Evolutionary conservation across 164 flowering plant genomes (phyloP), one percentile per base, ranked within the genome.

Genomic region (Houttuynia cordata): DNA sequence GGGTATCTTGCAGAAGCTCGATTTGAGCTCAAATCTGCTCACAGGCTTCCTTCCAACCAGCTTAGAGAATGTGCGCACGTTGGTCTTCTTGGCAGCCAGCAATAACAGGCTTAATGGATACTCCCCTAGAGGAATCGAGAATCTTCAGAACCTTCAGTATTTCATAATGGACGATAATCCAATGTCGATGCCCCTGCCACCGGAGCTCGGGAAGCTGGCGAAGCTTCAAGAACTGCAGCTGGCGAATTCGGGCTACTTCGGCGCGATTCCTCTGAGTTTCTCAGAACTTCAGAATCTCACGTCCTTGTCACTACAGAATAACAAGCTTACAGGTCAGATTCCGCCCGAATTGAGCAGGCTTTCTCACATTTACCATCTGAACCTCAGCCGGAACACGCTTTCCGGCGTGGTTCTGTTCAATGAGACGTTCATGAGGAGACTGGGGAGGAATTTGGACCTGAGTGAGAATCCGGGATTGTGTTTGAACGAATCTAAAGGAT

Each of bases 131-230:
- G 88, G 87, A 14, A 9, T 90, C 18, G 45, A 51, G 1, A 79
- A 72, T 67, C 55, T 90, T 53, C 78, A 78, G 49, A 83, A 58
- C 69, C 72, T 90, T 62, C 85, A 90, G 70, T 90, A 90, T 71
- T 83, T 87, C 57, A 68, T 90, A 24, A 83, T 85, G 94, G 97
- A 90, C 65, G 79, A 81, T 51, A 90, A 90, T 64, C 92, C 92
- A 15, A 81, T 87, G 85, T 78, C 64, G 67, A 66, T 75, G n/a
- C 62, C 81, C 7, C 57, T 90, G 45, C 91, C 95, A 10, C 14
- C 24, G 25, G 83, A 78, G 50, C 66, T 90, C 53, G 81, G 91
- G 5, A 69, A 62, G 61, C 62, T 90, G 40, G 65, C 71, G 67
- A 87, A 75, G 50, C 75, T 90, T 3, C 87, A 87, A 73, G 97